Base-by-base conservation (phyloP, 306 rosid species). In the Quillaja saponaria region DNA sequence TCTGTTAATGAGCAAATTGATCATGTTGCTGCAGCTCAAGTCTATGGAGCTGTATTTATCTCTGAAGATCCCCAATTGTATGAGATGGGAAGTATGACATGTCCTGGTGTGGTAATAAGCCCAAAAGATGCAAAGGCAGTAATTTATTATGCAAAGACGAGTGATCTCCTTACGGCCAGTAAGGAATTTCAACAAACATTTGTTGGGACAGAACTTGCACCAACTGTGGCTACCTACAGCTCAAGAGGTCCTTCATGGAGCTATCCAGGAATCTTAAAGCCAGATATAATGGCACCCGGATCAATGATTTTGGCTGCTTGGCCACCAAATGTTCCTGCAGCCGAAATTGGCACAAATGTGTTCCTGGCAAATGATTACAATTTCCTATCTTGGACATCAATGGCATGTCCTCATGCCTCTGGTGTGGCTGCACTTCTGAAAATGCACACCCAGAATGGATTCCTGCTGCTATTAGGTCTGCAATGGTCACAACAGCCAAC, bases 251-350 rank as follows among this genome's bases (percentile, higher is more conserved):
- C 88, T 57, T 76, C 83, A 2, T 55, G 45, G 0, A 71, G 73
- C 57, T 69, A 12, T 19, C 81, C 74, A 0, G 16, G 68, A 7
- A 14, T 80, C 35, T 38, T 80, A 28, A 85, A 85, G 63, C 86
- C 88, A 0, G 86, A 82, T 62, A 37, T 85, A 11, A 58, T 82
- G 84, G 88, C 88, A 9, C 88, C 84, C 0, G 92, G 88, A 0
- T 13, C 81, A 2, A 21, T 52, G 10, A 72, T 85, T 37, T 64
- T 85, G 1, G 88, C 86, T 0, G 82, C 86, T 12, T 85, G 61
- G 70, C 11, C 45, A 51, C 84, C 84, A 0, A 38, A 41, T 19
- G 11, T 12, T 0, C 4, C 47, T 9, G 19, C 49, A 0, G 71
- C 21, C 21, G 3, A 3, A 8, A 68, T 56, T 20, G 80, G 75